Evolutionary conservation across 768 basidiomycete genomes (phyloP).

Genomic region (button mushroom (Agaricus bisporus)): DNA sequence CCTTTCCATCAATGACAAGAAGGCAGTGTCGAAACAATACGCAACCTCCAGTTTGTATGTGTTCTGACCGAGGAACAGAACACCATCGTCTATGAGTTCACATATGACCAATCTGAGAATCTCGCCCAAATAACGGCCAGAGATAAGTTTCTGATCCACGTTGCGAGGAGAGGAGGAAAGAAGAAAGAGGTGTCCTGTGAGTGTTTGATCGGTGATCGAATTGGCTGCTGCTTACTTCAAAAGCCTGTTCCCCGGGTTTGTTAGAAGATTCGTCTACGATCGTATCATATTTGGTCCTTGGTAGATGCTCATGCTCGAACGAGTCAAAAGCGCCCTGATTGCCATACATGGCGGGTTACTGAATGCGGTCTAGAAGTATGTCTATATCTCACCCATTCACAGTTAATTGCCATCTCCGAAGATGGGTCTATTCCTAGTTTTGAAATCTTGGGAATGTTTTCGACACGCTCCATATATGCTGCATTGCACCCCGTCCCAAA

Average conservation of each 20-base stretch:
- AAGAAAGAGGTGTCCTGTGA: background rate
- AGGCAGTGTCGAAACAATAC: constrained; percentile 93
- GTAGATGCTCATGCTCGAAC: constrained; percentile 89
- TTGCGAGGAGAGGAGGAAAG: background rate
- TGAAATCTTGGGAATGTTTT: constrained; percentile 80
- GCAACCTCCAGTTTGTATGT: constrained; percentile 97
- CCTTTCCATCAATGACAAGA: constrained; percentile 96
- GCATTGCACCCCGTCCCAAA: constrained; percentile 99
- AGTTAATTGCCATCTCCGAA: constrained; percentile 90
- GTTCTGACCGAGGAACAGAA: constrained; percentile 96
- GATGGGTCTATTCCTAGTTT: constrained; percentile 59
- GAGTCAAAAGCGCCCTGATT: constrained; percentile 93
- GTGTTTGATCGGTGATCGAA: background rate
- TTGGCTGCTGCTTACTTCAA: constrained; percentile 52
- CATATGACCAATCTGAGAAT: constrained; percentile 92
- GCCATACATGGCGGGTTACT: background rate
- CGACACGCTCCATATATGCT: constrained; percentile 92
- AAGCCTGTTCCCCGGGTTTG: constrained; percentile 94
- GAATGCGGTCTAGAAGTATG: background rate
- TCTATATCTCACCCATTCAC: constrained; percentile 72
- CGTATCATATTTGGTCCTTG: constrained; percentile 90
- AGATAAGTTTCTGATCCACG: constrained; percentile 76
- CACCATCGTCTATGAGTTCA: constrained; percentile 95
- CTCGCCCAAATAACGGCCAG: constrained; percentile 93
- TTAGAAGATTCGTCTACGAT: constrained; percentile 92